Conservation (phyloP, 1,139 yeast genomes). For the Taiozyma sp. region DNA sequence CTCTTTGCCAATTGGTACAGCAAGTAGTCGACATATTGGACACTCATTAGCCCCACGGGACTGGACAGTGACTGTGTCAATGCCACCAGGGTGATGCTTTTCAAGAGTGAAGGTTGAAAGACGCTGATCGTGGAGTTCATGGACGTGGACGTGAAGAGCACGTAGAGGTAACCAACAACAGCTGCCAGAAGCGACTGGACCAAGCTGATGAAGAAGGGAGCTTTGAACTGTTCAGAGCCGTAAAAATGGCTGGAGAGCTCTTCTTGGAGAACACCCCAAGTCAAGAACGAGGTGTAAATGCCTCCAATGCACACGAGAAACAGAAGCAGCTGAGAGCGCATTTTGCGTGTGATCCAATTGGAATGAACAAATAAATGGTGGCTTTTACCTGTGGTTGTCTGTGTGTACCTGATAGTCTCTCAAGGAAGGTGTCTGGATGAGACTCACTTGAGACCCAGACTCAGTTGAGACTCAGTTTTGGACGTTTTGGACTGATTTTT, state of each 20-base stretch:
- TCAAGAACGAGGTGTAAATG: conserved; percentile 75
- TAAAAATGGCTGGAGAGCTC: conserved; percentile 65
- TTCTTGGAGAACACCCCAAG: conserved; percentile 93
- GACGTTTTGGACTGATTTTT: too few relatives aligned
- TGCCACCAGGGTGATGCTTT: conserved; percentile 57
- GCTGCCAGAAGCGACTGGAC: conserved; percentile 73
- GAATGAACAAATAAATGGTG: too few relatives aligned
- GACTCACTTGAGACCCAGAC: too few relatives aligned
- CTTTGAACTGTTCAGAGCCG: conserved; percentile 46
- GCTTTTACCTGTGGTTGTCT: too few relatives aligned
- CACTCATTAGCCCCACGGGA: conserved; percentile 71
- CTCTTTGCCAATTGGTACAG: conserved; percentile 85
- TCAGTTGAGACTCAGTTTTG: too few relatives aligned
- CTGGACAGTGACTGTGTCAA: conserved; percentile 75
- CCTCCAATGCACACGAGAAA: conserved; percentile 59
- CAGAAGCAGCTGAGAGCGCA: conserved; percentile 6
- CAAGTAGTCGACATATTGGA: conserved; percentile 80
- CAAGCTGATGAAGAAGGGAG: conserved; percentile 71
- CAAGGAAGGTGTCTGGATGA: too few relatives aligned
- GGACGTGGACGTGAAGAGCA: conserved; percentile 25
- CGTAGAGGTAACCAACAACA: conserved; percentile 58
- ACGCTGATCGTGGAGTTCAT: conserved; percentile 9
- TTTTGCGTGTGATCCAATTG: neutral
- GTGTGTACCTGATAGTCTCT: too few relatives aligned
- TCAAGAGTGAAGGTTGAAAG: conserved; percentile 25